A percentile compares a stretch with the other conserved stretches of the same genome.
These are phyloP conservation scores for Kwoniella dendrophila DNA, from an alignment of 768 basidiomycete genomes.

Conservation along the genomic window DNA sequence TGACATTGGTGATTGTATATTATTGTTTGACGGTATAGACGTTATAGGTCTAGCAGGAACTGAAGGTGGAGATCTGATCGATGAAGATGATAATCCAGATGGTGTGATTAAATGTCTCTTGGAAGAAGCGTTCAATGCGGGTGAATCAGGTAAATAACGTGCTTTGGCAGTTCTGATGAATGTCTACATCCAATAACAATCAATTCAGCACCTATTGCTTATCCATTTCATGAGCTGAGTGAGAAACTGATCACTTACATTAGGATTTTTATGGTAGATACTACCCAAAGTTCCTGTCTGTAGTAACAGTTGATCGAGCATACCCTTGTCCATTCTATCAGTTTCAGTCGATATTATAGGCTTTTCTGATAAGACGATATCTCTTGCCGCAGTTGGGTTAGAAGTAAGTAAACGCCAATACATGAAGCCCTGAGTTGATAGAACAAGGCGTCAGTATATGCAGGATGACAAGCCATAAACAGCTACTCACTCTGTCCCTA, in stretches of 20 bases:
- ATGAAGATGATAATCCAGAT: conserved; percentile 16
- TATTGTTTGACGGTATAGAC: conserved; percentile 24
- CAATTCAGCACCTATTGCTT: not conserved
- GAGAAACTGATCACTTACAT: conserved; percentile 55
- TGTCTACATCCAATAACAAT: conserved; percentile 61
- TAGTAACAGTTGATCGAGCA: conserved; percentile 88
- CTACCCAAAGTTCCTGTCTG: conserved; percentile 93
- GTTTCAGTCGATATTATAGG: conserved; percentile 98
- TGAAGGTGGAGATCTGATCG: not conserved
- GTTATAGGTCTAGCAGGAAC: conserved; percentile 47
- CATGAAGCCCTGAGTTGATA: conserved; percentile 73
- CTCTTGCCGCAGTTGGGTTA: conserved; percentile 81
- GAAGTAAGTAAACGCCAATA: conserved; percentile 97
- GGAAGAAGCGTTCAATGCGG: conserved; percentile 82
- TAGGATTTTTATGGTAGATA: conserved; percentile 97
- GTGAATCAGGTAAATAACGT: conserved; percentile 79
- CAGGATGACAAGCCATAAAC: not conserved
- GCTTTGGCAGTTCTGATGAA: conserved; percentile 89
- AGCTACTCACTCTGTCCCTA: conserved; percentile 67
- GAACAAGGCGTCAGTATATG: not conserved
- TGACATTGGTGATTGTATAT: conserved; percentile 8
- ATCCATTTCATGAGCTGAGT: not conserved
- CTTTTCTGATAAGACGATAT: conserved; percentile 89
- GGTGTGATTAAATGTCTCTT: conserved; percentile 57
- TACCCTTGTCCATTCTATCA: conserved; percentile 94